A percentile compares a stretch with the other conserved stretches of the same genome.
These are phyloP conservation scores for Gnomoniopsis sp. DNA, from an alignment of 2,329 filamentous ascomycete genomes.

Conservation along the genomic window DNA sequence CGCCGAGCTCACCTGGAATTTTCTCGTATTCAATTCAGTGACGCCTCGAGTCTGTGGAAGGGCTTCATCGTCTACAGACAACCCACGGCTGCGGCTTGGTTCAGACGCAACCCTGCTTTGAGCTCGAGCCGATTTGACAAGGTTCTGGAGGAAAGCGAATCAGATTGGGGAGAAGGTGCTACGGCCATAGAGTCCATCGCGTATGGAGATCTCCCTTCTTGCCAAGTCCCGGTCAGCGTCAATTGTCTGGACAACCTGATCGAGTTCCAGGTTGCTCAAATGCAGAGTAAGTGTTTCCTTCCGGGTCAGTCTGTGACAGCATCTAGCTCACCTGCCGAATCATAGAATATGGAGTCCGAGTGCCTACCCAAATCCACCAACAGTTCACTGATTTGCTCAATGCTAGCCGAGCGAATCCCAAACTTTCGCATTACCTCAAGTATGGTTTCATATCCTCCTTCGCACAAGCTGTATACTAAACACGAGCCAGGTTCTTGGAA, in stretches of 20 bases:
- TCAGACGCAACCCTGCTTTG: slow-evolving; percentile 59
- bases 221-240: slow-evolving; percentile 56
- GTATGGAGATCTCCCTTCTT: slow-evolving; percentile 49
- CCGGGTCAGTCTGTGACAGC: neutral
- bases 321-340: slow-evolving; percentile 15
- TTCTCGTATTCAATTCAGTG: slow-evolving; percentile 73
- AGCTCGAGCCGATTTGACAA: slow-evolving; percentile 55
- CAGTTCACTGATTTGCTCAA: slow-evolving; percentile 67
- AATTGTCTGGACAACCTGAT: slow-evolving; percentile 79
- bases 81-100: slow-evolving; percentile 65
- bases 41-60: slow-evolving; percentile 76
- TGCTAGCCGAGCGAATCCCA: slow-evolving; percentile 66
- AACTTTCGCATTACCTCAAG: slow-evolving; percentile 72
- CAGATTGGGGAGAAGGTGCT: slow-evolving; percentile 48
- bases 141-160: slow-evolving; percentile 47
- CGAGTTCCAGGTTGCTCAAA: slow-evolving; percentile 82
- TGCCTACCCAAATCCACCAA: slow-evolving; percentile 70
- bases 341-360: slow-evolving; percentile 69
- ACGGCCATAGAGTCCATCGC: slow-evolving; percentile 44
- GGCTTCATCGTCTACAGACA: slow-evolving; percentile 78
- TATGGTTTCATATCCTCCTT: slow-evolving; percentile 30
- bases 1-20: slow-evolving; percentile 77
- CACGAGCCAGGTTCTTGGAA: slow-evolving; percentile 69
- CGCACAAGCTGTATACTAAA: slow-evolving; percentile 17
- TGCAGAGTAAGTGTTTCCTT: slow-evolving; percentile 62